Evolutionary conservation across 169 alveolate species (phyloP).

Genomic region (Plasmodium vinckei): DNA sequence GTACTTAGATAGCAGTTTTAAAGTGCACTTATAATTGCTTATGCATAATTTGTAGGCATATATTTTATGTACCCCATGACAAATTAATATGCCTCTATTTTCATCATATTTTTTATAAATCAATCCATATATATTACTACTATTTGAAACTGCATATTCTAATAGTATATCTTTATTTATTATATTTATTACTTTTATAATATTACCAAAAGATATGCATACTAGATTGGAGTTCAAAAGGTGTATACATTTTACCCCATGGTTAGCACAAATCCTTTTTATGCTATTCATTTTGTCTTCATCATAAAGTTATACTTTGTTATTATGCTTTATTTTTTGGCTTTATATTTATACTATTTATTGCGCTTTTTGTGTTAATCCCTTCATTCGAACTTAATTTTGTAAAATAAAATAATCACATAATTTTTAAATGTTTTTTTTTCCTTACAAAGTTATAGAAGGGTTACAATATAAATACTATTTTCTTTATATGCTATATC

Average conservation of each 20-base stretch:
- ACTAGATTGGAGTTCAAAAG: constrained; percentile 11
- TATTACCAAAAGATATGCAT: constrained; percentile 62
- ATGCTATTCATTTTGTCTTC: background rate
- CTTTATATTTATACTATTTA: too few species aligned
- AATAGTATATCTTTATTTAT: constrained; percentile 22
- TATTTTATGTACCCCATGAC: constrained; percentile 74
- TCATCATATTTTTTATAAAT: constrained; percentile 8
- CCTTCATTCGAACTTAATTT: too few species aligned
- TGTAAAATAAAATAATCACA: too few species aligned
- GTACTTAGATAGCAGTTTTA: constrained; percentile 22
- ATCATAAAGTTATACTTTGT: too few species aligned
- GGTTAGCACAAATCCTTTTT: constrained; percentile 54
- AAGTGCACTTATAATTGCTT: background rate
- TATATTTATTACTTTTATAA: constrained; percentile 56
- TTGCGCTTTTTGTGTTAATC: too few species aligned
- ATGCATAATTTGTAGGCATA: constrained; percentile 20
- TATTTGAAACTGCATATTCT: constrained; percentile 40
- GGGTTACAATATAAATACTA: too few species aligned
- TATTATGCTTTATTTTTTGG: too few species aligned
- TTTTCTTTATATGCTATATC: too few species aligned
- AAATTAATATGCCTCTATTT: constrained; percentile 33
- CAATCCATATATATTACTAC: constrained; percentile 68
- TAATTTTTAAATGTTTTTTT: too few species aligned
- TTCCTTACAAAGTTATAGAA: too few species aligned
- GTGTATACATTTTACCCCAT: constrained; percentile 53